Evolutionary conservation across 805 yeast species (phyloP), one percentile per base, ranked within the genome.

Genomic region (Hanseniaspora hatyaiensis): DNA sequence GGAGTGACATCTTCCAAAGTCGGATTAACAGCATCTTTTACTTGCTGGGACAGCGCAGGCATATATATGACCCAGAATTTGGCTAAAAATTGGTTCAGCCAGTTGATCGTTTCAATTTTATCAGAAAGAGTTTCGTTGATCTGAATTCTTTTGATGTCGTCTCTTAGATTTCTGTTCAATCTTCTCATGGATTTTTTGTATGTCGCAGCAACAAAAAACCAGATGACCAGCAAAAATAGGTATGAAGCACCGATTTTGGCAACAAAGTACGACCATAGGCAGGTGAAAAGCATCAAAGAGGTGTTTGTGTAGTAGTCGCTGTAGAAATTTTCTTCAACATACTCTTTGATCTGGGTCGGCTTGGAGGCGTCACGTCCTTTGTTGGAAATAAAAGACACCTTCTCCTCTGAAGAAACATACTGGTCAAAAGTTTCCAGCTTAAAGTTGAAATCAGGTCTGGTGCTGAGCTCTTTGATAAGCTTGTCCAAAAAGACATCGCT

Each of bases 41-140:
- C 94, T 64, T 76, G 78, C 54, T 81, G 85, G 6, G 87, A 78
- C 43, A 83, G 67, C 0, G 83, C 86, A 28, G 92, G 89, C 94
- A 83, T 83, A 57, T 83, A 83, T 52, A 83, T 81, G 50, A 82
- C 83, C 94, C 94, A 83, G 58, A 83, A 82, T 63, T 83, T 83
- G 37, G 78, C 78, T 59, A 83, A 63, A 57, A 83, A 82, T 20
- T 79, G 73, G 57, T 83, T 83, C 56, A 83, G 61, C 94, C 94
- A 83, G 51, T 79, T 76, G 76, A 83, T 81, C 8, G 88, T 78
- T 64, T 83, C 94, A 47, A 71, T 59, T 55, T 71, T 73, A 40
- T 73, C 70, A 50, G 78, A 83, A 52, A 83, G 65, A 33, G 77
- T 68, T 59, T 80, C 82, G 41, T 70, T 66, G n/a, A 85, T 75